These are phyloP conservation scores for Fusarium sp. DNA, from an alignment of 2,329 filamentous ascomycete species.

Conservation along the genomic window DNA sequence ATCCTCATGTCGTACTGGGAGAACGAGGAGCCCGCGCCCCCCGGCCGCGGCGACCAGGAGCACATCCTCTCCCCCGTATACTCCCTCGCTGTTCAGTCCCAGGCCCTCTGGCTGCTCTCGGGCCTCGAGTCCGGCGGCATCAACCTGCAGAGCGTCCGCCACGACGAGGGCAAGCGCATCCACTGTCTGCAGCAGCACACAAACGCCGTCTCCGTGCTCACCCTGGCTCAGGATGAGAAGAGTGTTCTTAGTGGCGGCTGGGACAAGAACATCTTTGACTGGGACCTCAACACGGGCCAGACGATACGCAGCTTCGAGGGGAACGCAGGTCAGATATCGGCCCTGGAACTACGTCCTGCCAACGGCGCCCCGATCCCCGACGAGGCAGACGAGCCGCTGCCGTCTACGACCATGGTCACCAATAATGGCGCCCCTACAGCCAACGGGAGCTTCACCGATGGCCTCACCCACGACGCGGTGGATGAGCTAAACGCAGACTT, in stretches of 20 bases:
- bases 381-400: conserved; percentile 69
- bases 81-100: conserved; percentile 88
- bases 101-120: conserved; percentile 90
- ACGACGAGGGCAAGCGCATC: conserved; percentile 94
- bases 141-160: conserved; percentile 90
- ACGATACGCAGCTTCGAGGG: conserved; percentile 80
- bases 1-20: conserved; percentile 98
- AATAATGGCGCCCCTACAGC: conserved; percentile 73
- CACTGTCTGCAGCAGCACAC: conserved; percentile 83
- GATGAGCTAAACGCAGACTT: conserved; percentile 41
- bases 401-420: conserved; percentile 78
- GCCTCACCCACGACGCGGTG: conserved; percentile 31
- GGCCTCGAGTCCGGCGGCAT: conserved; percentile 92
- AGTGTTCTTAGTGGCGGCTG: conserved; percentile 92
- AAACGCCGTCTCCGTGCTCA: conserved; percentile 90
- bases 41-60: conserved; percentile 64
- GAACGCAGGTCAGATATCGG: conserved; percentile 84
- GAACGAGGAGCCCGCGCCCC: conserved; percentile 79
- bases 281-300: conserved; percentile 91
- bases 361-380: conserved; percentile 80
- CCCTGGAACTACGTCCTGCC: conserved; percentile 84
- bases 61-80: conserved; percentile 87
- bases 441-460: conserved; percentile 59
- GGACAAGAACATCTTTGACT: conserved; percentile 95
- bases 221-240: conserved; percentile 83